These are phyloP conservation scores for Xylariaceae sp. DNA, from an alignment of 2,329 filamentous ascomycete genomes.

Conservation along the genomic window DNA sequence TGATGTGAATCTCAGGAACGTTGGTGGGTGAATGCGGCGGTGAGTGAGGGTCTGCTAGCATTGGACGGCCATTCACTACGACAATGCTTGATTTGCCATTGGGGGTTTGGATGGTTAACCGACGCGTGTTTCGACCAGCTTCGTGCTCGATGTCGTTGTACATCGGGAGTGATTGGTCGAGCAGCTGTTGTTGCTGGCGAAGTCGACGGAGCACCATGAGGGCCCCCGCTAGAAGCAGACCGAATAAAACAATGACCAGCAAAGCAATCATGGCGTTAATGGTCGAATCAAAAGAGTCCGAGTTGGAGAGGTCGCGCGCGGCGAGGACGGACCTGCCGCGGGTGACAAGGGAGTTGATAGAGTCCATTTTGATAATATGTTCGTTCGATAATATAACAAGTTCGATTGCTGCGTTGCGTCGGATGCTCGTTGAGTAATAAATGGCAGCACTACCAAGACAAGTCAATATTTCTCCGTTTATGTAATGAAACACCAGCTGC, in stretches of 20 bases:
- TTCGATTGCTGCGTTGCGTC: conserved; percentile 31
- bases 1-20: conserved; percentile 95
- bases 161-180: conserved; percentile 66
- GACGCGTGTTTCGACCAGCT: conserved; percentile 58
- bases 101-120: conserved; percentile 65
- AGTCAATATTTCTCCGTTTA: conserved; percentile 4
- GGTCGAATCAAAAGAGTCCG: conserved; percentile 61
- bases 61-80: conserved; percentile 74
- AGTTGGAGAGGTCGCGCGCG: conserved; percentile 51
- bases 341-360: conserved; percentile 47
- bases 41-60: conserved; percentile 77
- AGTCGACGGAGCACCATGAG: conserved; percentile 78
- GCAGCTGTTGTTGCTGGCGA: conserved; percentile 53
- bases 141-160: conserved; percentile 69
- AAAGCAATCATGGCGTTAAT: conserved; percentile 81
- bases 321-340: conserved; percentile 53
- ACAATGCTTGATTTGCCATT: conserved; percentile 72
- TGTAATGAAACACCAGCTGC: neutral
- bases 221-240: conserved; percentile 69
- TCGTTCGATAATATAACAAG: conserved; percentile 28
- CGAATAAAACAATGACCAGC: conserved; percentile 77
- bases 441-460: conserved; percentile 18
- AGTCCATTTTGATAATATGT: conserved; percentile 38
- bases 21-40: conserved; percentile 81
- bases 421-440: conserved; percentile 32